Conservation (phyloP, 2,329 filamentous ascomycete genomes). For the Colletotrichum magnum region DNA sequence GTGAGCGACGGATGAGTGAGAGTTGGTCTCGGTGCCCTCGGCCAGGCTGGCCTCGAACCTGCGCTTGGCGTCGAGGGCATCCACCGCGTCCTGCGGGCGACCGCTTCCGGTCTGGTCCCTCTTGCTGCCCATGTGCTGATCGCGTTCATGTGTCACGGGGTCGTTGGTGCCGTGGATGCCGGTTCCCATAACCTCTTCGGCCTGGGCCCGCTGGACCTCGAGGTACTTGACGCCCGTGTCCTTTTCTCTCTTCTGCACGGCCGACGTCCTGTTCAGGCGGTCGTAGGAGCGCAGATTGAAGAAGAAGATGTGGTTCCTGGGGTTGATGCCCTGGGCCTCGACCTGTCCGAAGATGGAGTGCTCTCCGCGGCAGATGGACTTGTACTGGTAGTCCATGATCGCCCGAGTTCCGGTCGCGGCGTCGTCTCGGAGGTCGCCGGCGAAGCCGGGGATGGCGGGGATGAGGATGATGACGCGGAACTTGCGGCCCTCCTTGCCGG, state of each 20-base stretch:
- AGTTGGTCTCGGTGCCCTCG: constrained; percentile 53
- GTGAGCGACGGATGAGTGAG: constrained; percentile 72
- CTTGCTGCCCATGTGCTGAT: constrained; percentile 63
- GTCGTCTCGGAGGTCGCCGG: constrained; percentile 87
- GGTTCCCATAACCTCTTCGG: constrained; percentile 87
- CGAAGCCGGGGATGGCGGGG: constrained; percentile 93
- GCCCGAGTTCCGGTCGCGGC: constrained; percentile 89
- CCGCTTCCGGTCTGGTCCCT: constrained; percentile 48
- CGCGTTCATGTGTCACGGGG: constrained; percentile 58
- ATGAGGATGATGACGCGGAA: constrained; percentile 94
- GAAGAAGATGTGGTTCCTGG: constrained; percentile 85
- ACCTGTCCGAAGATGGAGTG: constrained; percentile 91
- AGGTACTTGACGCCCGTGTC: constrained; percentile 87
- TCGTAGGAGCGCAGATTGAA: constrained; percentile 97
- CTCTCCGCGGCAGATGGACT: constrained; percentile 92
- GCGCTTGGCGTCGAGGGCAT: constrained; percentile 62
- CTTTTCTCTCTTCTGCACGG: constrained; percentile 81
- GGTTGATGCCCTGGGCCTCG: constrained; percentile 79
- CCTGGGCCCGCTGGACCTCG: constrained; percentile 88
- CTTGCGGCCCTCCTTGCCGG: constrained; percentile 85
- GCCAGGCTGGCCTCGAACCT: constrained; percentile 65
- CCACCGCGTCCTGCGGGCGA: constrained; percentile 50
- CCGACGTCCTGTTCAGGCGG: constrained; percentile 86
- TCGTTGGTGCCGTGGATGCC: constrained; percentile 75
- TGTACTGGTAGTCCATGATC: constrained; percentile 99